A percentile compares a stretch with the other conserved stretches of the same genome.
Evolutionary conservation across 2,329 filamentous ascomycete genomes (phyloP).

Genomic region (Aureobasidium lini): DNA sequence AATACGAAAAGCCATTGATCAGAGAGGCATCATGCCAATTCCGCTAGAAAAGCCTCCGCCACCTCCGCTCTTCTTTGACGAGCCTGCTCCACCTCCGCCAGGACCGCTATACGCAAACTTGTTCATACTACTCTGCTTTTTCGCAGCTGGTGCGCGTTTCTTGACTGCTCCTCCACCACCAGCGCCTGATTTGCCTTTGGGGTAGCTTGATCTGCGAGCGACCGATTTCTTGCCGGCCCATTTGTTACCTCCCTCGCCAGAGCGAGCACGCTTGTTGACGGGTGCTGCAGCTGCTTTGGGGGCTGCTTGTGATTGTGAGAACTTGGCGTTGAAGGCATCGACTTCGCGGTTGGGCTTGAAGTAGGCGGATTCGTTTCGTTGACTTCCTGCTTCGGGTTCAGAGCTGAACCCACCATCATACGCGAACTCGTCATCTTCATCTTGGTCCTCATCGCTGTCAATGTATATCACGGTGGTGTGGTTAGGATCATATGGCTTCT

Average conservation of each 20-base stretch:
- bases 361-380: conserved; percentile 20
- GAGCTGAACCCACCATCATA: conserved; percentile 39
- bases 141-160: conserved; percentile 12
- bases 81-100: not conserved
- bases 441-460: conserved; percentile 35
- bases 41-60: conserved; percentile 20
- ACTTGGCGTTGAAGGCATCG: conserved; percentile 22
- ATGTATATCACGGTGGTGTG: conserved; percentile 43
- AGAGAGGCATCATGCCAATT: conserved; percentile 34
- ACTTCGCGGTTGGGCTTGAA: conserved; percentile 21
- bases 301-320: conserved; percentile 17
- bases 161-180: conserved; percentile 9
- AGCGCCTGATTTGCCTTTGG: conserved; percentile 2
- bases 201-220: conserved; percentile 8
- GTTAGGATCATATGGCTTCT: conserved; percentile 39
- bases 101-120: not conserved
- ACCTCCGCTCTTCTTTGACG: not conserved
- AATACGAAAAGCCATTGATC: conserved; percentile 13
- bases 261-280: not conserved
- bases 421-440: conserved; percentile 35
- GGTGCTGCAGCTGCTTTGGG: not conserved
- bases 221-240: conserved; percentile 11
- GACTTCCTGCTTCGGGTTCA: conserved; percentile 33
- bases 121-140: not conserved
- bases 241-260: not conserved